A percentile compares a stretch with the other conserved stretches of the same genome.
Conservation (phyloP, 768 basidiomycete species). For the Tulasnella sp. region DNA sequence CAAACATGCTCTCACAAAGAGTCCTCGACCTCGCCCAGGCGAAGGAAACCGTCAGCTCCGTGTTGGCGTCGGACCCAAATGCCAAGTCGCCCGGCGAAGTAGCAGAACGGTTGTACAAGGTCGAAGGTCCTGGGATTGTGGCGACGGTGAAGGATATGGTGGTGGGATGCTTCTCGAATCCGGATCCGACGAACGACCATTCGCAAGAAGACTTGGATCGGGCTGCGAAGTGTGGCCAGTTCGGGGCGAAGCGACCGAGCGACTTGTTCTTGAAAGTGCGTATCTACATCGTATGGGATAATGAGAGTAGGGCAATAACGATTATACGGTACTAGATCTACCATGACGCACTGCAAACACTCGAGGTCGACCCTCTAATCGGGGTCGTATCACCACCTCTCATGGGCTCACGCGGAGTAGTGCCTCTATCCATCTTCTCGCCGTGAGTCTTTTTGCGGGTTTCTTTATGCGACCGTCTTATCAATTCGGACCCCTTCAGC, state of each 20-base stretch:
- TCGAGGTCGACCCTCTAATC: constrained; percentile 59
- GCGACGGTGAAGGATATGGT: not conserved
- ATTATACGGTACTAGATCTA: constrained; percentile 54
- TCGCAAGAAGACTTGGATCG: constrained; percentile 52
- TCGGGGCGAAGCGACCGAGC: constrained; percentile 55
- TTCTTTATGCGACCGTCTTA: not conserved
- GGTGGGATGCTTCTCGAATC: not conserved
- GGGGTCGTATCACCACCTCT: constrained; percentile 65
- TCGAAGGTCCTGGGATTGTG: constrained; percentile 39
- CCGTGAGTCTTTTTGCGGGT: constrained; percentile 38
- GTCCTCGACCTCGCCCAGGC: constrained; percentile 40
- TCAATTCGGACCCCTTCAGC: constrained; percentile 33
- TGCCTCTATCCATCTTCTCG: constrained; percentile 65
- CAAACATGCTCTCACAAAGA: constrained; percentile 39
- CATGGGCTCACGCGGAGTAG: constrained; percentile 62
- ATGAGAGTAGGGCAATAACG: not conserved
- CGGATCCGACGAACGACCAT: constrained; percentile 39
- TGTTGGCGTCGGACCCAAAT: not conserved
- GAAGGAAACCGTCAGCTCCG: not conserved
- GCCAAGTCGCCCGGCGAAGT: constrained; percentile 38
- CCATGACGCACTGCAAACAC: constrained; percentile 58
- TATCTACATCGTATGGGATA: not conserved
- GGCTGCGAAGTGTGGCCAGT: constrained; percentile 54
- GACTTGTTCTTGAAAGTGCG: constrained; percentile 65
- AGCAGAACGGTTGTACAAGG: constrained; percentile 37